phyloP scores from a whole-genome alignment of 2,329 filamentous ascomycete genomes.

The Pestalotiopsis sp. region DNA sequence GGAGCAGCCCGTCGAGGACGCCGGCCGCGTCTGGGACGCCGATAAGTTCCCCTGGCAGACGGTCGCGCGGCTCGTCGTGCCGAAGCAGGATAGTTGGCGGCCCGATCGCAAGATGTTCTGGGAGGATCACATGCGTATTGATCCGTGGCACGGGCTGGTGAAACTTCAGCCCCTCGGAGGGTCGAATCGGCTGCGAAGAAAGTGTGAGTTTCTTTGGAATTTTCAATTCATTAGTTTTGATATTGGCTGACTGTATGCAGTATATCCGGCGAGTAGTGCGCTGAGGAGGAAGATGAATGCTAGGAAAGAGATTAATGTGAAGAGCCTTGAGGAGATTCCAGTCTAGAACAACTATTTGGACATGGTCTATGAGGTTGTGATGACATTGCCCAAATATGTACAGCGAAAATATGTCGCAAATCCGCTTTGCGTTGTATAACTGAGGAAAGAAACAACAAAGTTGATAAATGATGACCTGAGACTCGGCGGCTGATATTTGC shows the following conservation, averaged over 20 bases:
- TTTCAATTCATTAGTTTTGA: background rate
- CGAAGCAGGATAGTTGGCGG: slow-evolving; percentile 42
- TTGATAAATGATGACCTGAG: no score
- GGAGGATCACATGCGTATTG: slow-evolving; percentile 44
- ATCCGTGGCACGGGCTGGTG: slow-evolving; percentile 26
- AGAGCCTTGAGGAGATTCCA: background rate
- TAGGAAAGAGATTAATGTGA: background rate
- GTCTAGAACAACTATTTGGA: background rate
- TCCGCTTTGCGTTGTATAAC: no score
- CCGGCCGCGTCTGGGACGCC: slow-evolving; percentile 45
- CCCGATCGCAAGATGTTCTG: slow-evolving; percentile 41
- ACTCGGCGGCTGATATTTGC: no score
- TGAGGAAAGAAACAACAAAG: no score
- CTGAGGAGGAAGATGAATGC: background rate
- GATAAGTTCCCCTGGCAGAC: slow-evolving; percentile 50
- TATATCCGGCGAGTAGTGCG: background rate
- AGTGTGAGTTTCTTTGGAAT: background rate
- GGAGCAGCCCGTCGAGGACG: slow-evolving; percentile 47
- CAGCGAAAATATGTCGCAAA: no score
- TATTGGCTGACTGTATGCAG: background rate
- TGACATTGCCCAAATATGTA: no score
- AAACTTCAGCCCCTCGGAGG: background rate
- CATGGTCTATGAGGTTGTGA: no score
- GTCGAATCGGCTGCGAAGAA: background rate
- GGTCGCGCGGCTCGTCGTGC: slow-evolving; percentile 36